Conservation (phyloP, 257 asterid genomes). For the Mitragyna speciosa region DNA sequence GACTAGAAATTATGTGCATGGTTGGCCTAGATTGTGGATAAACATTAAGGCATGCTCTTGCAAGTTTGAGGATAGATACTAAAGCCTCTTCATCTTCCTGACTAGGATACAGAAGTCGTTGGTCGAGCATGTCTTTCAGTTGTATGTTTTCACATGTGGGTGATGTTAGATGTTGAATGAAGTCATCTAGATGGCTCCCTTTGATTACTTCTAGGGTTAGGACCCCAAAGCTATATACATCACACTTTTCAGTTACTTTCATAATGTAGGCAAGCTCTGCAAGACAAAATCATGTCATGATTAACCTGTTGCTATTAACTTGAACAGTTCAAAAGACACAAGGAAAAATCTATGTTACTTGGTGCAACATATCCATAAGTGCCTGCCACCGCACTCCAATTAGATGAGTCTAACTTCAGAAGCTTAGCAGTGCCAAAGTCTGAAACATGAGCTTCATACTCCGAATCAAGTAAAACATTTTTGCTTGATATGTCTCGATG, state of each 20-base stretch:
- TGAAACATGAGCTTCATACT: conserved; percentile 36
- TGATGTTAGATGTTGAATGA: conserved; percentile 12
- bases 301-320: not conserved
- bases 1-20: conserved; percentile 32
- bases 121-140: conserved; percentile 27
- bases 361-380: conserved; percentile 48
- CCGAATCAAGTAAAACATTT: conserved; percentile 31
- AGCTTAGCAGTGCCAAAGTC: conserved; percentile 47
- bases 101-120: conserved; percentile 9
- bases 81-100: conserved; percentile 19
- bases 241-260: conserved; percentile 32
- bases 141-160: not conserved
- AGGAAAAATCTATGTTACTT: conserved; percentile 18
- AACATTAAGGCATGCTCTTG: conserved; percentile 28
- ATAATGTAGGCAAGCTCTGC: conserved; percentile 34
- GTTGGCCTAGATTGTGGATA: conserved; percentile 38
- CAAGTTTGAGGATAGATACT: conserved; percentile 19
- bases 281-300: not conserved
- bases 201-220: conserved; percentile 38
- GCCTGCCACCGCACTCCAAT: conserved; percentile 38
- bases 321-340: not conserved
- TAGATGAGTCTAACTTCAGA: conserved; percentile 28
- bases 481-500: conserved; percentile 50
- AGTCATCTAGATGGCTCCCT: conserved; percentile 36
- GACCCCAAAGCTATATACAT: conserved; percentile 48